Percentiles rank a stretch among this genome's conserved stretches.
These are phyloP conservation scores for Cutaneotrichosporon curvatum DNA, from an alignment of 1,284 basidiomycete species.

Conservation along the genomic window DNA sequence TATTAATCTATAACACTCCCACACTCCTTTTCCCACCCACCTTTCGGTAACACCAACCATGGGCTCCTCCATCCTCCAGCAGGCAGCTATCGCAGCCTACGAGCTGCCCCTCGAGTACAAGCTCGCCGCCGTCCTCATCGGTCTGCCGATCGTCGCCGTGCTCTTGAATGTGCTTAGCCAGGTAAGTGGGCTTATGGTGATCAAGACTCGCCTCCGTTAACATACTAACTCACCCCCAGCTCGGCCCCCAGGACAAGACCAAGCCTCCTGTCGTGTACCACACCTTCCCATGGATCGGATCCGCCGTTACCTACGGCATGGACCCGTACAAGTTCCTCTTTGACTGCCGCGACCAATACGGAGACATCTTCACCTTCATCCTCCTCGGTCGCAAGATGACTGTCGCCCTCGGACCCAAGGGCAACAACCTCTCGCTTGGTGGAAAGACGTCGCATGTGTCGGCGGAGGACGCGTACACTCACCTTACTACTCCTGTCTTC, in stretches of 20 bases:
- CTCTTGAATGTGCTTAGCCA: slow-evolving; percentile 58
- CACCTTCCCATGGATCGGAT: slow-evolving; percentile 67
- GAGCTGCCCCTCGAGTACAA: slow-evolving; percentile 10
- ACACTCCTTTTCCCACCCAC: no score
- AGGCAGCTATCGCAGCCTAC: slow-evolving; percentile 49
- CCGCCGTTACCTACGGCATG: slow-evolving; percentile 67
- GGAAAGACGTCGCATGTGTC: slow-evolving; percentile 87
- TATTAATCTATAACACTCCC: no score
- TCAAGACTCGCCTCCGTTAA: background rate
- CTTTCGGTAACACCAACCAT: no score
- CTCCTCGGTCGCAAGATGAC: slow-evolving; percentile 84
- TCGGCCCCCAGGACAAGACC: slow-evolving; percentile 54
- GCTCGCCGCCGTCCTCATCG: slow-evolving; percentile 36
- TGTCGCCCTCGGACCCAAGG: slow-evolving; percentile 83
- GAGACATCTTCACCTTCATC: slow-evolving; percentile 86
- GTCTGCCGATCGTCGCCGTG: slow-evolving; percentile 45
- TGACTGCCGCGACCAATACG: slow-evolving; percentile 65
- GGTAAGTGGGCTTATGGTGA: slow-evolving; percentile 50
- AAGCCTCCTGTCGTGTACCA: slow-evolving; percentile 72
- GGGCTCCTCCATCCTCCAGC: no score
- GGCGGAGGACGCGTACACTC: slow-evolving; percentile 96
- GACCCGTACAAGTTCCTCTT: slow-evolving; percentile 73
- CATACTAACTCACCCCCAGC: slow-evolving; percentile 45
- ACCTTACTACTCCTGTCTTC: slow-evolving; percentile 85
- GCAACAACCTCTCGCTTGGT: slow-evolving; percentile 90